Percentiles rank a stretch among this genome's conserved stretches.
Conservation (phyloP, 345 rosid species). For the Acer yangbiense region DNA sequence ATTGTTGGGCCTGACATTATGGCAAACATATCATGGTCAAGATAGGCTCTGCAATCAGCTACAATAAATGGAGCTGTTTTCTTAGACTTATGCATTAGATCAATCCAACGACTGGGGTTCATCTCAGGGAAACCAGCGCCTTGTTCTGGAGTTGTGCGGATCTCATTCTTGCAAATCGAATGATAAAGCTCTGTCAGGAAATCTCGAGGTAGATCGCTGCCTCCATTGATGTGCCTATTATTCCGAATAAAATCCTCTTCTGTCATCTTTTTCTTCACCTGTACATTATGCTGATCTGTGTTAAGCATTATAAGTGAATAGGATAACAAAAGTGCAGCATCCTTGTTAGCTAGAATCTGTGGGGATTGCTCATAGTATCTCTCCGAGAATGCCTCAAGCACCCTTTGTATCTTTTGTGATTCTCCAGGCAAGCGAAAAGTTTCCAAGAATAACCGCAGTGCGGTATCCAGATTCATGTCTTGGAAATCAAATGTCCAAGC, state of each 20-base stretch:
- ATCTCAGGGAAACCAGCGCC: conserved; percentile 91
- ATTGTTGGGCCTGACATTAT: conserved; percentile 99
- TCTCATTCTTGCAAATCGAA: conserved; percentile 95
- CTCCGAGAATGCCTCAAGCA: conserved; percentile 97
- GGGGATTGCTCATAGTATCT: conserved; percentile 97
- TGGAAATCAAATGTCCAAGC: conserved; percentile 99
- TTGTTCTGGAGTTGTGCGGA: conserved; percentile 95
- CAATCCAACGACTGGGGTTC: conserved; percentile 99
- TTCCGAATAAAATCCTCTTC: conserved; percentile 96
- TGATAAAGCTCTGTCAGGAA: conserved; percentile 81
- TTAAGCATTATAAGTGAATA: conserved; percentile 97
- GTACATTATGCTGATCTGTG: conserved; percentile 96
- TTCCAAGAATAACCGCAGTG: conserved; percentile 87
- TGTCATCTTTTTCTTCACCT: conserved; percentile 99
- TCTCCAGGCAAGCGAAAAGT: conserved; percentile 98
- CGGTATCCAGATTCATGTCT: conserved; percentile 96
- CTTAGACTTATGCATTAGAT: conserved; percentile 94
- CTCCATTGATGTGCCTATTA: conserved; percentile 93
- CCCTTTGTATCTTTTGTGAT: conserved; percentile 97
- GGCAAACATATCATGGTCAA: conserved; percentile 98
- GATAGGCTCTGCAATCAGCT: conserved; percentile 81
- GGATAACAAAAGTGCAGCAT: conserved; percentile 91
- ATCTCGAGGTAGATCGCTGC: conserved; percentile 86
- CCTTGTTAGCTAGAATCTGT: conserved; percentile 87
- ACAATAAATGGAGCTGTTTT: conserved; percentile 84